Evolutionary conservation across 2,329 filamentous ascomycete species (phyloP).

Genomic region (Coleophoma cylindrospora): DNA sequence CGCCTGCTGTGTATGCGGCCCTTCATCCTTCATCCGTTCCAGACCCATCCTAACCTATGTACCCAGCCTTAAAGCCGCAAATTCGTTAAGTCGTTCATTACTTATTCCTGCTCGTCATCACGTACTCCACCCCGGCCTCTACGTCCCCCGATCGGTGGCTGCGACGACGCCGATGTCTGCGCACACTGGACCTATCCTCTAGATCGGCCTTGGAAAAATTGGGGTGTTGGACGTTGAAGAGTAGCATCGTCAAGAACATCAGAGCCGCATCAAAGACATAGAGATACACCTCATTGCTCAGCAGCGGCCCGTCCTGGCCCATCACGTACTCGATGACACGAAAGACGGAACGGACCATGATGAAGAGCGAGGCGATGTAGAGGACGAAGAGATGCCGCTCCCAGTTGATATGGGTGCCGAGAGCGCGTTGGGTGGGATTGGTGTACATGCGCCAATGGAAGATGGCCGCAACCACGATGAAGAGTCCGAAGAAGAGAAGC

Average conservation of each 20-base stretch:
- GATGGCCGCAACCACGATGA: constrained; percentile 33
- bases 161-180: neutral
- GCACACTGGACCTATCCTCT: neutral
- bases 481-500: constrained; percentile 42
- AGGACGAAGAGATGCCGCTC: constrained; percentile 31
- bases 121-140: neutral
- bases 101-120: neutral
- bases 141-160: neutral
- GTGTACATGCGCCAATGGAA: constrained; percentile 23
- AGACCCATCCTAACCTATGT: no score
- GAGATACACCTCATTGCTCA: constrained; percentile 34
- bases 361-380: constrained; percentile 33
- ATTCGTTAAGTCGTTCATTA: no score
- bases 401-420: constrained; percentile 9
- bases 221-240: constrained; percentile 29
- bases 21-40: no score
- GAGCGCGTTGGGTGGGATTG: constrained; percentile 13
- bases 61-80: no score
- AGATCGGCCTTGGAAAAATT: neutral
- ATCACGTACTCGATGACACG: constrained; percentile 38
- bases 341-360: constrained; percentile 37
- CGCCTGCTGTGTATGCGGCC: no score
- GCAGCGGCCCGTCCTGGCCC: constrained; percentile 33
- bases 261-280: constrained; percentile 35
- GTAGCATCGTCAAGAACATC: constrained; percentile 30